These are phyloP conservation scores for Aspergillus carlsbadensis DNA, from an alignment of 495 filamentous ascomycete species.

Conservation along the genomic window DNA sequence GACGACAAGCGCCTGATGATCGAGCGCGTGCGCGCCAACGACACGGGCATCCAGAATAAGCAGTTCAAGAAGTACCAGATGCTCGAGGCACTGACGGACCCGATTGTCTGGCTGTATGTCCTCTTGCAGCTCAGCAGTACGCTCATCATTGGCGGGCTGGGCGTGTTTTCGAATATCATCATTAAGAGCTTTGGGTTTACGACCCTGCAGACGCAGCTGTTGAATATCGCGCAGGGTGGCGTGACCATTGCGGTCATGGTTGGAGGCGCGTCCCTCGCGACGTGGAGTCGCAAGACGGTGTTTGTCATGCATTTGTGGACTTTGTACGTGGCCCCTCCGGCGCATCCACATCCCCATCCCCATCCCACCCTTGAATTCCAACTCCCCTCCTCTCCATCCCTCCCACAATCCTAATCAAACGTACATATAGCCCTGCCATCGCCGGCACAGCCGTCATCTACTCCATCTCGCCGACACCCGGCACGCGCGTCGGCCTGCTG, in stretches of 20 bases:
- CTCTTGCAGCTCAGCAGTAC: constrained; percentile 18
- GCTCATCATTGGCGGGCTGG: constrained; percentile 28
- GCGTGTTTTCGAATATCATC: constrained; percentile 34
- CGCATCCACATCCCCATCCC: too few species aligned
- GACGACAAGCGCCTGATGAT: constrained; percentile 47
- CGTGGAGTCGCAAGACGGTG: constrained; percentile 18
- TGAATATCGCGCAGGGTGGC: constrained; percentile 25
- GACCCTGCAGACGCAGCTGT: constrained; percentile 27
- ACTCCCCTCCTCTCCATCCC: not conserved
- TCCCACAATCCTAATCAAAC: not conserved
- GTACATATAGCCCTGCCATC: constrained; percentile 14
- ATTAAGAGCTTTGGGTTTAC: constrained; percentile 33
- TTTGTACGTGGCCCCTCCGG: constrained; percentile 1
- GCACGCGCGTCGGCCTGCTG: constrained; percentile 21
- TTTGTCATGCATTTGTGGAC: constrained; percentile 27
- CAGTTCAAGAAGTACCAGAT: constrained; percentile 52
- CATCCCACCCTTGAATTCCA: constrained; percentile 6
- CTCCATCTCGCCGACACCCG: constrained; percentile 16
- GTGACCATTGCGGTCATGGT: constrained; percentile 25
- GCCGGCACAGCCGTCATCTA: constrained; percentile 22
- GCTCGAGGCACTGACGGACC: constrained; percentile 43
- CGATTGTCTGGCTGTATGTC: constrained; percentile 31
- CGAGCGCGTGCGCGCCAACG: constrained; percentile 52
- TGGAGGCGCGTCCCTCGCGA: constrained; percentile 13
- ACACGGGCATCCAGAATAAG: constrained; percentile 56